Conservation (phyloP, 805 yeast genomes). For the Candida vartiovaarae region DNA sequence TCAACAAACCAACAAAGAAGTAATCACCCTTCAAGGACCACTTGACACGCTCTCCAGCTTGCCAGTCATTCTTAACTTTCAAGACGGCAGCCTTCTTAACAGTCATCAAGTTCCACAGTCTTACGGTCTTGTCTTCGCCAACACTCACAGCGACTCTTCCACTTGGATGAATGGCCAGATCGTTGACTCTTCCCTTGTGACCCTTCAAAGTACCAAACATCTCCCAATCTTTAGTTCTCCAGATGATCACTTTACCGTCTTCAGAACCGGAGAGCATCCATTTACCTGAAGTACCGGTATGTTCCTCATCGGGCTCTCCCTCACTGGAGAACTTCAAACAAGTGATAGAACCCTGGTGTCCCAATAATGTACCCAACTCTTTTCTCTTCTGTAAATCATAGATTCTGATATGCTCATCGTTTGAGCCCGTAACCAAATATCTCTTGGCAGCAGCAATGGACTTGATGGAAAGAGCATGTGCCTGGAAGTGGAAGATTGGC, state of each 20-base stretch:
- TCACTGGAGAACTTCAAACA: conserved; percentile 64
- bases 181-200: conserved; percentile 77
- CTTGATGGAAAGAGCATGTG: conserved; percentile 85
- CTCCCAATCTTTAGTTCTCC: conserved; percentile 99
- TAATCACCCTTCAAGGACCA: conserved; percentile 66
- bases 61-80: conserved; percentile 64
- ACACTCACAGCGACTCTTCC: conserved; percentile 89
- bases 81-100: conserved; percentile 85
- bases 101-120: conserved; percentile 96
- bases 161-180: conserved; percentile 81
- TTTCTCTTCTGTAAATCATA: conserved; percentile 91
- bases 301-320: conserved; percentile 21
- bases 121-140: conserved; percentile 73
- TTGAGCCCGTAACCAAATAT: conserved; percentile 87
- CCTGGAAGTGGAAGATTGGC: conserved; percentile 93
- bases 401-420: conserved; percentile 91
- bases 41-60: conserved; percentile 54
- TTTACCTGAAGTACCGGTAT: conserved; percentile 43
- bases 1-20: conserved; percentile 70
- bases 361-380: conserved; percentile 84
- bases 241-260: conserved; percentile 81
- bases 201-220: conserved; percentile 83
- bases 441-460: conserved; percentile 76
- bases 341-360: conserved; percentile 86
- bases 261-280: conserved; percentile 91